Conservation (phyloP, 371 early-diverging fungal genomes). For the Saksenaea vasiformis region DNA sequence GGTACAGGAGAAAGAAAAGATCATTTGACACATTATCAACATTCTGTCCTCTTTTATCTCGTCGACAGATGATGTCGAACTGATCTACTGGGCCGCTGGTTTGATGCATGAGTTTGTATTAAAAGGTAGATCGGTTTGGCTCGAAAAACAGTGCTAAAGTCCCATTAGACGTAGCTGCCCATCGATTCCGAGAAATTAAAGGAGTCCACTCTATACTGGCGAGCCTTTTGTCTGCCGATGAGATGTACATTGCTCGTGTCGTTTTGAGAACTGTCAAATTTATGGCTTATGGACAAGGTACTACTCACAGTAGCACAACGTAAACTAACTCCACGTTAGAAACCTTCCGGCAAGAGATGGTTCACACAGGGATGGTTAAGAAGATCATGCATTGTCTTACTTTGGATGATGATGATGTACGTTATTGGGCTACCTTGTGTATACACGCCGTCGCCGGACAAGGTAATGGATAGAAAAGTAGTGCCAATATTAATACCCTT, state of each 20-base stretch:
- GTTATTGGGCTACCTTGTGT: constrained; percentile 72
- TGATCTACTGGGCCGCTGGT: constrained; percentile 83
- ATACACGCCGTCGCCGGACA: constrained; percentile 54
- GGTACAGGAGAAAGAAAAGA: constrained; percentile 32
- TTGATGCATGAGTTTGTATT: constrained; percentile 81
- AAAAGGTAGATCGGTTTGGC: constrained; percentile 43
- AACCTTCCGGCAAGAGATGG: constrained; percentile 53
- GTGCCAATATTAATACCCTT: background rate
- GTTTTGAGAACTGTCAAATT: constrained; percentile 73
- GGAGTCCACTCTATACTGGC: constrained; percentile 65
- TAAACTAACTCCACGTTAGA: constrained; percentile 10
- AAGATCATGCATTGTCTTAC: constrained; percentile 66
- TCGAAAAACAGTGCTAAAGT: background rate
- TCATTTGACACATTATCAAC: background rate
- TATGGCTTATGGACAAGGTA: constrained; percentile 67
- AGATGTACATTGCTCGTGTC: constrained; percentile 71
- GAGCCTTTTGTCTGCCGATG: constrained; percentile 59
- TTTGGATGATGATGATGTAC: constrained; percentile 72
- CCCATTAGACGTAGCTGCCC: constrained; percentile 50
- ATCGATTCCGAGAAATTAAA: constrained; percentile 59
- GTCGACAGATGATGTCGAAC: constrained; percentile 68
- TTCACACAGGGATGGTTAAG: constrained; percentile 59
- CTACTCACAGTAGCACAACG: background rate
- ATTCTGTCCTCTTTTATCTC: background rate
- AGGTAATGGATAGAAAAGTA: constrained; percentile 12